phyloP scores from a whole-genome alignment of 495 filamentous ascomycete genomes.

The Aspergillus asperescens region DNA sequence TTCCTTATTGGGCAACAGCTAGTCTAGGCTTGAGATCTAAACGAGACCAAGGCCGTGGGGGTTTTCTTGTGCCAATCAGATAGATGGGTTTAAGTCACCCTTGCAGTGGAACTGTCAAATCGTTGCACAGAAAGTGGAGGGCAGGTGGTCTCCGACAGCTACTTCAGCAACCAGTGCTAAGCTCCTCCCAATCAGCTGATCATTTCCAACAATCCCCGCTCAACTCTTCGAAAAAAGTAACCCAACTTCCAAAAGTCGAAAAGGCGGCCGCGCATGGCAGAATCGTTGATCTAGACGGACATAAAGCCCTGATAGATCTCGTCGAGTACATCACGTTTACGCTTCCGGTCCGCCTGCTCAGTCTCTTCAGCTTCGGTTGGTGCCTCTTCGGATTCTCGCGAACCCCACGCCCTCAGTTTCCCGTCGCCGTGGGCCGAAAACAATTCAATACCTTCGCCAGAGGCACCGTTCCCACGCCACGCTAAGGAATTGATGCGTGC shows the following conservation, averaged over 20 bases:
- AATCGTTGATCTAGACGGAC: neutral
- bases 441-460: slow-evolving; percentile 43
- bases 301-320: slow-evolving; percentile 42
- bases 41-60: slow-evolving; percentile 7
- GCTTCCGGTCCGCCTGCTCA: slow-evolving; percentile 40
- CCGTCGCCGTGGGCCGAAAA: slow-evolving; percentile 53
- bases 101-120: slow-evolving; percentile 6
- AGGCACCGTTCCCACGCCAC: slow-evolving; percentile 57
- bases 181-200: neutral
- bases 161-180: too few species aligned
- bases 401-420: slow-evolving; percentile 49
- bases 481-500: slow-evolving; percentile 62
- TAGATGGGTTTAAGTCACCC: neutral
- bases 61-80: neutral
- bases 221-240: neutral
- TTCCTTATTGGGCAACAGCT: slow-evolving; percentile 1
- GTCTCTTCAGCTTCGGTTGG: slow-evolving; percentile 42
- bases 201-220: neutral
- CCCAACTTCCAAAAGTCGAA: too few species aligned
- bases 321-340: slow-evolving; percentile 46
- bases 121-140: neutral
- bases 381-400: slow-evolving; percentile 50
- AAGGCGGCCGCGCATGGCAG: slow-evolving; percentile 3
- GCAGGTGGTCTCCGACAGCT: slow-evolving; percentile 2
- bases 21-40: slow-evolving; percentile 6